Base-by-base conservation (phyloP, 179 eudicot species). In the Spinacia oleracea region DNA sequence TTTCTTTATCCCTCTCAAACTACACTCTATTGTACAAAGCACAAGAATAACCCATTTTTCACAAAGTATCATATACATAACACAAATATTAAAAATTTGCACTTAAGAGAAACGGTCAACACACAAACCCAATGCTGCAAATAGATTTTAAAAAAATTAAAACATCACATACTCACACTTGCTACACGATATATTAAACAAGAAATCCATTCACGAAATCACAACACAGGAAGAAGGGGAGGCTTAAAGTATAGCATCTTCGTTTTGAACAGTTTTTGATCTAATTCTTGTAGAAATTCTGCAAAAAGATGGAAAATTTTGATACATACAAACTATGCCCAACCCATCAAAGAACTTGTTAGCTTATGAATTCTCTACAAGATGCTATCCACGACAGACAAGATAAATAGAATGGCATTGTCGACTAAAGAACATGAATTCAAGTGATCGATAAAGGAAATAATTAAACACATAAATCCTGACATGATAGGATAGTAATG, bases 1-100 rank as follows among this genome's bases (percentile, higher is more conserved):
- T 21, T 63, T 79, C 56, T 62, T 76, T 64, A 78, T 73, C 73
- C 74, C 72, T 55, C 84, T 55, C 78, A 75, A 76, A 73, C 35
- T 64, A 84, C 23, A 53, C 58, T n/a, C n/a, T 60, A 76, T 69
- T 46, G 29, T 65, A 58, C 42, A 73, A 38, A 74, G 64, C 11
- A 70, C 25, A 29, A 29, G 8, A n/a, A 16, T 20, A 51, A 58
- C 68, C 5, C 29, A 20, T 27, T 55, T n/a, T 60, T 53, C 71
- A 14, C 46, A 43, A 62, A 50, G 43, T 55, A 29, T 31, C 70
- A 71, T n/a, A 21, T 35, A 55, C 21, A 58, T 56, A 66, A 34
- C 34, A 43, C 4, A n/a, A 32, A 58, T 20, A 18, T 11, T 16
- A 63, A 27, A 65, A 31, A 20, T 12, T 55, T 14, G 38, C 29